Evolutionary conservation across 208 protist species (phyloP).

Genomic region (Trypanosoma theileri): DNA sequence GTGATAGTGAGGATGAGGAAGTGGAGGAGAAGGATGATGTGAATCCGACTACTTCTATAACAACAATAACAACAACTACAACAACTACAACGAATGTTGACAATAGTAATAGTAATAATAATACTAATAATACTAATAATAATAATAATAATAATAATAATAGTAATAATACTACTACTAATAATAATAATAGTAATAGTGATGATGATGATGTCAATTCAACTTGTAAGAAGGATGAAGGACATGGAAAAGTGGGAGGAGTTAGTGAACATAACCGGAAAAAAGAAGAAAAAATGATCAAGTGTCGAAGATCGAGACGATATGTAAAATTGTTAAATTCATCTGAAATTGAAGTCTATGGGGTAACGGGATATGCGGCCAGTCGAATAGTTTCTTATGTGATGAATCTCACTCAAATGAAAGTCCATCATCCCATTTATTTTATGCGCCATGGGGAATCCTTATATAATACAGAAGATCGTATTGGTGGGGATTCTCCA

Average conservation of each 20-base stretch:
- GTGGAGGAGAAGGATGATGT: no score
- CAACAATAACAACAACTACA: no score
- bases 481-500: slow-evolving; percentile 83
- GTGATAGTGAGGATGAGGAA: no score
- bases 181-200: no score
- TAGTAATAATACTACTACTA: no score
- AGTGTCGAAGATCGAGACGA: slow-evolving; percentile 1
- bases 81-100: no score
- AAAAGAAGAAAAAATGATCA: not conserved
- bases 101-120: no score
- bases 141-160: no score
- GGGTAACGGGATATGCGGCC: slow-evolving; percentile 69
- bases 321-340: slow-evolving; percentile 69
- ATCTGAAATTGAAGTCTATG: slow-evolving; percentile 60
- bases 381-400: slow-evolving; percentile 81
- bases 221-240: no score
- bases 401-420: slow-evolving; percentile 84
- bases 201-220: no score
- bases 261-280: not conserved
- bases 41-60: no score
- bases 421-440: slow-evolving; percentile 89
- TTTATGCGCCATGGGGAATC: slow-evolving; percentile 89
- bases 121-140: no score
- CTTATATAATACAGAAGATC: slow-evolving; percentile 81
- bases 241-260: not conserved